Evolutionary conservation across 202 grass and related monocot genomes (phyloP).

Genomic region (Carex arenaria): DNA sequence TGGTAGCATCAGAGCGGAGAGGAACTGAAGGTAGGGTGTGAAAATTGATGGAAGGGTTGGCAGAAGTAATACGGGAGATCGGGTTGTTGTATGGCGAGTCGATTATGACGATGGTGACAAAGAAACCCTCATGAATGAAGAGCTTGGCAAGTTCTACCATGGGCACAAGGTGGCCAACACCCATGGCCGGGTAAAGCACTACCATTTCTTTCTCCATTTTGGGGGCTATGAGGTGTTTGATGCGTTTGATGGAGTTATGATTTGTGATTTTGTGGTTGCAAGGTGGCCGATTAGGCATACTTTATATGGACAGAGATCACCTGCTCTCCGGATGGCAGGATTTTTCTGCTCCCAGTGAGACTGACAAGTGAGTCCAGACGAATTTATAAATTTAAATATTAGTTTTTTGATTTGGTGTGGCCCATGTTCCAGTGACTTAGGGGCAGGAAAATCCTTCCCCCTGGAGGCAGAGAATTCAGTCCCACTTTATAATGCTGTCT

Average conservation of each 20-base stretch:
- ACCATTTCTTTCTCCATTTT: conserved; percentile 40
- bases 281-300: not conserved
- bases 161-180: conserved; percentile 49
- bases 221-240: not conserved
- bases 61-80: conserved; percentile 3
- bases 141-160: conserved; percentile 50
- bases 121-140: conserved; percentile 26
- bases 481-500: no score
- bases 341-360: no score
- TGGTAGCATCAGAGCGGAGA: not conserved
- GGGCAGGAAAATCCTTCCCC: no score
- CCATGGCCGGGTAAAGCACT: conserved; percentile 43
- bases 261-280: not conserved
- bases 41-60: conserved; percentile 36
- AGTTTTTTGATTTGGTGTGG: no score
- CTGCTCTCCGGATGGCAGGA: no score
- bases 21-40: conserved; percentile 28
- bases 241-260: no score
- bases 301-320: no score
- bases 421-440: no score
- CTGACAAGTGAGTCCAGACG: no score
- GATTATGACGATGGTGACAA: conserved; percentile 42
- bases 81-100: conserved; percentile 27
- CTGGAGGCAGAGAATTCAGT: no score
- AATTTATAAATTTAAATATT: no score